Evolutionary conservation across 108 stramenopile species (phyloP).

Genomic region (Fragilaria radians): DNA sequence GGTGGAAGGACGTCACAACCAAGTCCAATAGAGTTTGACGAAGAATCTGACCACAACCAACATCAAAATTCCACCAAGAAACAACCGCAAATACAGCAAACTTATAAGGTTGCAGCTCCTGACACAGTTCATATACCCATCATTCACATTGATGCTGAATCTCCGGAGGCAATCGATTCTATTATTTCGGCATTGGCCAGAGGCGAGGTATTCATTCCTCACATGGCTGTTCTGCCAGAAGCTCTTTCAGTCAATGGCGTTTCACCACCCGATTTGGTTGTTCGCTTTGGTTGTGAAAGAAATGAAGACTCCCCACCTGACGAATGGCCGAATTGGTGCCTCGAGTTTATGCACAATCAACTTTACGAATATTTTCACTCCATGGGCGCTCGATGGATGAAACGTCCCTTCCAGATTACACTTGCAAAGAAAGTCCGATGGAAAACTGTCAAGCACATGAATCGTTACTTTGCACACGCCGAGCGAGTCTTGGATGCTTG

Average conservation of each 20-base stretch:
- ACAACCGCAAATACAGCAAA: background rate
- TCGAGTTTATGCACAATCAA: constrained; percentile 90
- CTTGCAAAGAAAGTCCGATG: constrained; percentile 77
- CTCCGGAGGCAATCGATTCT: constrained; percentile 41
- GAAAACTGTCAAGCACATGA: constrained; percentile 91
- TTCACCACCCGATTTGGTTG: constrained; percentile 73
- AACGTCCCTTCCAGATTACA: constrained; percentile 80
- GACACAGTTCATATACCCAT: constrained; percentile 86
- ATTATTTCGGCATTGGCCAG: constrained; percentile 68
- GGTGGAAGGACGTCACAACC: constrained; percentile 21
- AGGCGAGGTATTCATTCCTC: constrained; percentile 87
- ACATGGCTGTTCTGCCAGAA: constrained; percentile 77
- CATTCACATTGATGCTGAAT: constrained; percentile 70
- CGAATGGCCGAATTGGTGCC: constrained; percentile 87
- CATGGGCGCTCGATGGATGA: constrained; percentile 65
- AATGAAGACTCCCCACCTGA: constrained; percentile 83
- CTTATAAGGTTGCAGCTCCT: constrained; percentile 63
- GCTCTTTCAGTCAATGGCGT: constrained; percentile 67
- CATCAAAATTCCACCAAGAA: background rate
- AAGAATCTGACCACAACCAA: constrained; percentile 10
- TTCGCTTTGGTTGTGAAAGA: constrained; percentile 79
- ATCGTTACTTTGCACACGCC: constrained; percentile 82
- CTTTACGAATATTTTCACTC: constrained; percentile 73
- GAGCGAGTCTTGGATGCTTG: constrained; percentile 80
- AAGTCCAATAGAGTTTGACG: background rate